Conservation (phyloP, 768 basidiomycete species). For the Suillus weaverae region DNA sequence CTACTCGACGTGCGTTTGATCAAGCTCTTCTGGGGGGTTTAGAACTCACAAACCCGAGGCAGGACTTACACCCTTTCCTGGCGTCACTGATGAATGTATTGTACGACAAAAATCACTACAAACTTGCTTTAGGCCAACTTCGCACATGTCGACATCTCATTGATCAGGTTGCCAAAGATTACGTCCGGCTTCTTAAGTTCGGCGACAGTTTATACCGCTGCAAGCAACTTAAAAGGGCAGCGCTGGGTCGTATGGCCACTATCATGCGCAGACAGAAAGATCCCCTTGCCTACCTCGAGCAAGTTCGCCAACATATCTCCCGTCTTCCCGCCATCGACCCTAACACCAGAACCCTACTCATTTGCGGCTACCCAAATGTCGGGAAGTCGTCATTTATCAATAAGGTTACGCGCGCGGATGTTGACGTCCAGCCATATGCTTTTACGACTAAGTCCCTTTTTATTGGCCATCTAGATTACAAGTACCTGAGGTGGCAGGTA, state of each 20-base stretch:
- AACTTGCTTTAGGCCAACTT: conserved; percentile 95
- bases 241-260: conserved; percentile 98
- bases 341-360: conserved; percentile 94
- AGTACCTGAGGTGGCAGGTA: conserved; percentile 99
- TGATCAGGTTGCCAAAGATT: conserved; percentile 96
- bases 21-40: background rate
- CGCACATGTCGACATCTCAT: conserved; percentile 95
- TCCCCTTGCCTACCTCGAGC: conserved; percentile 95
- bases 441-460: conserved; percentile 99
- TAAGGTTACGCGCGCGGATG: conserved; percentile 98
- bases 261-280: conserved; percentile 99
- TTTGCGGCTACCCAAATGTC: conserved; percentile 99
- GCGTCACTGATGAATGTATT: conserved; percentile 96
- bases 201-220: conserved; percentile 97
- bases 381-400: conserved; percentile 99
- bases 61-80: conserved; percentile 95
- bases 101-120: conserved; percentile 99
- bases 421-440: conserved; percentile 98
- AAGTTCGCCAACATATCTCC: conserved; percentile 98
- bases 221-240: conserved; percentile 97
- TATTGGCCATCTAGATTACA: conserved; percentile 98
- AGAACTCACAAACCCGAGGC: conserved; percentile 12
- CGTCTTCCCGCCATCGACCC: conserved; percentile 98
- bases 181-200: conserved; percentile 94
- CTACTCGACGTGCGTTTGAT: conserved; percentile 81